phyloP scores from a whole-genome alignment of 192 early-diverging fungal species.

The Kappamyces sp. region DNA sequence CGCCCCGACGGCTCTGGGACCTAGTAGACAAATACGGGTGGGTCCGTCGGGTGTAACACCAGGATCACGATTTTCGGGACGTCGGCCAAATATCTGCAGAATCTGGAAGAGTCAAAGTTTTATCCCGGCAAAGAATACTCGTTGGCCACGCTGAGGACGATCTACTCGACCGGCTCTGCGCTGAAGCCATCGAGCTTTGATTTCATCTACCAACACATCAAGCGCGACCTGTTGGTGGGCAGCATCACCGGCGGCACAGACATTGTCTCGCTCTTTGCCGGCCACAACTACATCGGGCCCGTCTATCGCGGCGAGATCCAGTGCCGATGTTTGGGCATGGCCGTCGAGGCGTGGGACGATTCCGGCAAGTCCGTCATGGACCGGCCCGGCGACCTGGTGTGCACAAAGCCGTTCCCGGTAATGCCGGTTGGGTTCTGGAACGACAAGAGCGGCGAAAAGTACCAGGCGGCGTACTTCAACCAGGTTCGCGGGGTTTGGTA shows the following conservation, averaged over 20 bases:
- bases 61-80: constrained; percentile 87
- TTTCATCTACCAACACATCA: constrained; percentile 83
- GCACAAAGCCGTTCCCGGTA: constrained; percentile 89
- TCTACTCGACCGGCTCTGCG: constrained; percentile 94
- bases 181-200: constrained; percentile 89
- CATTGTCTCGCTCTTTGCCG: constrained; percentile 92
- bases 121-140: constrained; percentile 55
- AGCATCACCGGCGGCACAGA: constrained; percentile 98
- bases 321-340: constrained; percentile 88
- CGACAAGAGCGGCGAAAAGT: constrained; percentile 69
- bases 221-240: constrained; percentile 77
- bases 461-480: constrained; percentile 83
- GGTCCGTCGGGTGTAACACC: constrained; percentile 6
- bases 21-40: constrained; percentile 63
- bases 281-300: constrained; percentile 80
- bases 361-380: constrained; percentile 53
- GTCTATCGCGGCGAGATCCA: constrained; percentile 95
- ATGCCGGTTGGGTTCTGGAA: constrained; percentile 97
- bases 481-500: constrained; percentile 85
- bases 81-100: constrained; percentile 93
- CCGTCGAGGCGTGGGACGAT: constrained; percentile 84
- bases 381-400: constrained; percentile 85
- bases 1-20: constrained; percentile 68
- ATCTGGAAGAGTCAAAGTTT: constrained; percentile 69
- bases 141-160: constrained; percentile 59